These are phyloP conservation scores for Entomortierella lignicola DNA, from an alignment of 192 early-diverging fungal genomes.

Conservation along the genomic window DNA sequence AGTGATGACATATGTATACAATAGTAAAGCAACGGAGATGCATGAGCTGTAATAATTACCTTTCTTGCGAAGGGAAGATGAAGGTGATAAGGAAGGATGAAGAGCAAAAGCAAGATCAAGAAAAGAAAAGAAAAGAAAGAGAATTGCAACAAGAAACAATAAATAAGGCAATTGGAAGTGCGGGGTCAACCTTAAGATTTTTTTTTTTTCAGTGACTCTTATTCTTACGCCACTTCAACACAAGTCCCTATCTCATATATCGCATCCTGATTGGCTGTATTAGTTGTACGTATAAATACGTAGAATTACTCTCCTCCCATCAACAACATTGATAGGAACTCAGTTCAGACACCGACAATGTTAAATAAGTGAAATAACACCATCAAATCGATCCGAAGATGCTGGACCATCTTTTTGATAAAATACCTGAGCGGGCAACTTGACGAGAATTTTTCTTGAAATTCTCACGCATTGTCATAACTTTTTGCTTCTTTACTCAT, in stretches of 20 bases:
- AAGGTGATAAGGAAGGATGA: background rate
- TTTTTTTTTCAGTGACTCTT: slow-evolving; percentile 18
- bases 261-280: background rate
- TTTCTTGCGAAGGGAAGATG: slow-evolving; percentile 1
- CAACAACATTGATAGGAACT: background rate
- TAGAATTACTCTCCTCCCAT: background rate
- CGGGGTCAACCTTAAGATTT: slow-evolving; percentile 35
- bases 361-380: background rate
- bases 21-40: background rate
- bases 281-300: background rate
- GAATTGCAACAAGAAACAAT: background rate
- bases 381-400: background rate
- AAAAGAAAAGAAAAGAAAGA: slow-evolving; percentile 16
- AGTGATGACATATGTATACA: background rate
- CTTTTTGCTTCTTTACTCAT: no score
- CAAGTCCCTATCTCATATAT: background rate
- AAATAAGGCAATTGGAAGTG: slow-evolving; percentile 18
- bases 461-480: no score
- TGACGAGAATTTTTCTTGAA: no score
- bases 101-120: slow-evolving; percentile 16
- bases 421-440: background rate
- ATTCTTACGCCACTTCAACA: background rate
- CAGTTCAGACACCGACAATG: slow-evolving; percentile 6
- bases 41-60: slow-evolving; percentile 1
- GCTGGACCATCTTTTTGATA: background rate